These are phyloP conservation scores for Pichia deserticola DNA, from an alignment of 805 yeast species.

Conservation along the genomic window DNA sequence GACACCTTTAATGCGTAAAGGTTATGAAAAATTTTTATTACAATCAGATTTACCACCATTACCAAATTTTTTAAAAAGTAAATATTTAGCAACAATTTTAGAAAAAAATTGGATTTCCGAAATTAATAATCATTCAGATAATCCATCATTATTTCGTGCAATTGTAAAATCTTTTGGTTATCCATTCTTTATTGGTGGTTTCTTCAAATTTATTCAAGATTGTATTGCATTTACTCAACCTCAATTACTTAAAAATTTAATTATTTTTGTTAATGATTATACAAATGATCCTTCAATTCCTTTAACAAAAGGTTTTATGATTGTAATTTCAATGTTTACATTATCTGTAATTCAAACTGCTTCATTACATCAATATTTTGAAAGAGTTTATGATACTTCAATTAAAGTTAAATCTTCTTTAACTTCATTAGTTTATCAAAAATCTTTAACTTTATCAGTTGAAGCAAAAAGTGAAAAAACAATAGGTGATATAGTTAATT, in stretches of 20 bases:
- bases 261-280: conserved; percentile 50
- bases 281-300: conserved; percentile 45
- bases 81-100: conserved; percentile 41
- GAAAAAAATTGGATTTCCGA: conserved; percentile 56
- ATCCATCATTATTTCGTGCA: conserved; percentile 35
- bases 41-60: conserved; percentile 68
- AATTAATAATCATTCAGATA: conserved; percentile 23
- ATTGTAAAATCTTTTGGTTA: conserved; percentile 66
- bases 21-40: conserved; percentile 39
- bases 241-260: conserved; percentile 62
- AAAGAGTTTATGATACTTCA: conserved; percentile 66
- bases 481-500: conserved; percentile 89
- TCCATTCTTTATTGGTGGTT: conserved; percentile 62
- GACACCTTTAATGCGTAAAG: conserved; percentile 49
- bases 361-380: conserved; percentile 70
- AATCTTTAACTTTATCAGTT: conserved; percentile 59
- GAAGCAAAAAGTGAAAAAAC: conserved; percentile 65
- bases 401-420: conserved; percentile 68
- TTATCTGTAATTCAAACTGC: conserved; percentile 75
- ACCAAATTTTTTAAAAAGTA: conserved; percentile 59
- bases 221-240: conserved; percentile 82
- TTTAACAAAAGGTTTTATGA: conserved; percentile 65
- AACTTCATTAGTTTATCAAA: conserved; percentile 59
- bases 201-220: conserved; percentile 70
- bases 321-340: conserved; percentile 67